Percentiles rank a stretch among this genome's conserved stretches.
Conservation (phyloP, 192 early-diverging fungal genomes). For the Dissophora globulifera region DNA sequence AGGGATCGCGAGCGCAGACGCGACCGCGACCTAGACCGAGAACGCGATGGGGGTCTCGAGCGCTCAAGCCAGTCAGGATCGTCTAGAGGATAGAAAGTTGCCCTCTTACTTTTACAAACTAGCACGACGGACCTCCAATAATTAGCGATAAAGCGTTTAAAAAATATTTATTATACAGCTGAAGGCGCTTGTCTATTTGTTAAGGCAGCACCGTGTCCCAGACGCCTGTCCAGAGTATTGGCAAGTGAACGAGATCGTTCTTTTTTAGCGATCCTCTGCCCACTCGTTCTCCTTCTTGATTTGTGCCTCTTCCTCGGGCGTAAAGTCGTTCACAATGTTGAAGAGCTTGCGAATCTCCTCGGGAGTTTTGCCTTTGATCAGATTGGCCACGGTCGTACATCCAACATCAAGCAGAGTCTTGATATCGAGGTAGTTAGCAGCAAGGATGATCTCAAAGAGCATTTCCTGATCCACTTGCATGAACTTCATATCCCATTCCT, state of each 20-base stretch:
- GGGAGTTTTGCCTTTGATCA: conserved; percentile 93
- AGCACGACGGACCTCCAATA: too few species aligned
- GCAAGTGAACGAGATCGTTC: too few species aligned
- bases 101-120: too few species aligned
- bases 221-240: too few species aligned
- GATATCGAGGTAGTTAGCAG: conserved; percentile 93
- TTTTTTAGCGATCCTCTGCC: conserved; percentile 70
- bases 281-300: conserved; percentile 85
- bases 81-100: too few species aligned
- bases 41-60: conserved; percentile 29
- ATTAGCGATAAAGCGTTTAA: too few species aligned
- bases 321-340: conserved; percentile 97
- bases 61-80: too few species aligned
- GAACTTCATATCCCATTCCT: conserved; percentile 81
- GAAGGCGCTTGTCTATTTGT: too few species aligned
- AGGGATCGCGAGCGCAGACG: conserved; percentile 42
- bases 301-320: conserved; percentile 94
- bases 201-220: too few species aligned
- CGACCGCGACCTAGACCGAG: conserved; percentile 31
- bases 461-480: conserved; percentile 81
- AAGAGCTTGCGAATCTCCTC: conserved; percentile 95
- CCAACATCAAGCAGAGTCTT: conserved; percentile 95
- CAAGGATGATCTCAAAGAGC: conserved; percentile 80
- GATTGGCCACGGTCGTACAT: conserved; percentile 97
- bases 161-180: too few species aligned